These are phyloP conservation scores for Daphne laureola DNA, from an alignment of 441 rosid species.

Conservation along the genomic window DNA sequence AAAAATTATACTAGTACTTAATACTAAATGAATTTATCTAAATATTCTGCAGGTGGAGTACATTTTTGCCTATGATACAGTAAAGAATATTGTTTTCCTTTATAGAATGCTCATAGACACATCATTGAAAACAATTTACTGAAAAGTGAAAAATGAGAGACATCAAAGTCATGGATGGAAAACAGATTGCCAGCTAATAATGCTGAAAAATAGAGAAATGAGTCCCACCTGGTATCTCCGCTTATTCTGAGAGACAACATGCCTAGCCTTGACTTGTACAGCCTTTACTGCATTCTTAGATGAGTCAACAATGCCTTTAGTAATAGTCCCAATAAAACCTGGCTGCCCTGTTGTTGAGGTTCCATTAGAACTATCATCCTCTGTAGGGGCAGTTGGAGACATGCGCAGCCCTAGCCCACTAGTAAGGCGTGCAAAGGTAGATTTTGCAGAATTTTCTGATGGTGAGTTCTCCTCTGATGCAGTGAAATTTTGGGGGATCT, in stretches of 20 bases:
- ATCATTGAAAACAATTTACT: not conserved
- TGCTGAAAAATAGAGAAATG: not conserved
- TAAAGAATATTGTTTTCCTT: not conserved
- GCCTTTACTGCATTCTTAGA: constrained; percentile 97
- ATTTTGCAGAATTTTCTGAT: constrained; percentile 49
- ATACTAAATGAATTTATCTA: no score
- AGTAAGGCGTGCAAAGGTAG: constrained; percentile 76
- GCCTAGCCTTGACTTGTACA: constrained; percentile 95
- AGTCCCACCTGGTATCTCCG: constrained; percentile 83
- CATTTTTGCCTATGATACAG: not conserved
- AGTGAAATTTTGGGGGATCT: constrained; percentile 71
- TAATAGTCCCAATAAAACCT: constrained; percentile 71
- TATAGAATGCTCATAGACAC: no score
- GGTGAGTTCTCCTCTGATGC: constrained; percentile 43
- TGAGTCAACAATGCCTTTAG: constrained; percentile 86
- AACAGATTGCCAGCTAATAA: not conserved
- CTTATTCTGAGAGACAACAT: constrained; percentile 95
- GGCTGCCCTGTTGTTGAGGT: constrained; percentile 43
- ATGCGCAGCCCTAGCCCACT: constrained; percentile 68
- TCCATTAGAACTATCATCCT: constrained; percentile 44
- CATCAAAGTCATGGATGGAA: no score
- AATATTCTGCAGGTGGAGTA: not conserved
- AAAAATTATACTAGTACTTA: no score
- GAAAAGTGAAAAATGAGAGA: not conserved
- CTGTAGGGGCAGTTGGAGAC: constrained; percentile 64